A percentile compares a stretch with the other conserved stretches of the same genome.
These are phyloP conservation scores for Amylostereum areolatum DNA, from an alignment of 1,284 basidiomycete genomes.

Conservation along the genomic window DNA sequence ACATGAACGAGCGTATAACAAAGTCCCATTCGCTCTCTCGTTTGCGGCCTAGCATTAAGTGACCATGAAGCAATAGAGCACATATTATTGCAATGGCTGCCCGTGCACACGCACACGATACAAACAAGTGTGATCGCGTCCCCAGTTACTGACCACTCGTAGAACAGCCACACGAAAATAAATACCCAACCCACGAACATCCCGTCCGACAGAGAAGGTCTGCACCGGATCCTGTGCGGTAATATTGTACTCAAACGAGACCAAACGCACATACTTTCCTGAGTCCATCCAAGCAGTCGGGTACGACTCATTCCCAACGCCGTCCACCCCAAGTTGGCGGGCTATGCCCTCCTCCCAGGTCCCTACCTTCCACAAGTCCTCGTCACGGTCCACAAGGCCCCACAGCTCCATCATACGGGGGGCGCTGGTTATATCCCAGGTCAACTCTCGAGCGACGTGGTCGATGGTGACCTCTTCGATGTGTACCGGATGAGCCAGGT, in stretches of 20 bases:
- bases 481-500: constrained; percentile 64
- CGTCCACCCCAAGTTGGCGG: constrained; percentile 24
- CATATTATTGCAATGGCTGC: constrained; percentile 27
- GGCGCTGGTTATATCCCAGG: constrained; percentile 74
- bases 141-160: constrained; percentile 83
- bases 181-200: constrained; percentile 64
- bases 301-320: constrained; percentile 33
- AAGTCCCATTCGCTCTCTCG: no score
- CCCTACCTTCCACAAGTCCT: constrained; percentile 57
- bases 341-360: constrained; percentile 37
- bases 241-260: constrained; percentile 78
- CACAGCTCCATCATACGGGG: constrained; percentile 86
- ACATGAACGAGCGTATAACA: no score
- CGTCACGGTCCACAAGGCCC: constrained; percentile 74
- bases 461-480: constrained; percentile 84
- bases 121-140: constrained; percentile 80
- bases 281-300: constrained; percentile 48
- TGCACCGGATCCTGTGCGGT: constrained; percentile 67
- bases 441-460: constrained; percentile 76
- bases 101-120: constrained; percentile 85
- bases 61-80: no score
- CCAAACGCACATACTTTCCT: constrained; percentile 66
- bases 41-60: no score
- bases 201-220: constrained; percentile 74
- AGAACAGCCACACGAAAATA: constrained; percentile 81